A percentile compares a stretch with the other conserved stretches of the same genome.
phyloP scores from a whole-genome alignment of 2,329 filamentous ascomycete genomes.

The Aureobasidium mangrovei region DNA sequence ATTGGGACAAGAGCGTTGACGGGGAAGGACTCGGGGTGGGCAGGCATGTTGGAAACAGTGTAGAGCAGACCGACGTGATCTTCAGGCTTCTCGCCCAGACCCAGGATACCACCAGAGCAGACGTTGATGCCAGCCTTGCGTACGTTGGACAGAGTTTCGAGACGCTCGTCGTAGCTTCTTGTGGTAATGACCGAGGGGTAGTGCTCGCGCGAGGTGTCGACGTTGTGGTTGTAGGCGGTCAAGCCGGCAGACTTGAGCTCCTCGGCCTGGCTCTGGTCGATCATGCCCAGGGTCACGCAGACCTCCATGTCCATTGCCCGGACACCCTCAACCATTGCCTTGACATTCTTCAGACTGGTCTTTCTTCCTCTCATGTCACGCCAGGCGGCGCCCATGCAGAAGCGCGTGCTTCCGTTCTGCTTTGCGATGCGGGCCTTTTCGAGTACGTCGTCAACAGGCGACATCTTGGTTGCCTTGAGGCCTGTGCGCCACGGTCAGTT shows the following conservation, averaged over 20 bases:
- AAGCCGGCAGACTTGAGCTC: constrained; percentile 76
- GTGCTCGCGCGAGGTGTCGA: constrained; percentile 83
- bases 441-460: constrained; percentile 71
- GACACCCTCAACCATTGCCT: constrained; percentile 76
- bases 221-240: constrained; percentile 90
- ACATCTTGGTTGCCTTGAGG: constrained; percentile 70
- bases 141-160: constrained; percentile 70
- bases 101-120: constrained; percentile 82
- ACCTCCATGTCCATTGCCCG: constrained; percentile 77
- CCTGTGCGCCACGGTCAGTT: constrained; percentile 26
- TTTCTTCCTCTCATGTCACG: constrained; percentile 88
- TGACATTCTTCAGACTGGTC: constrained; percentile 72
- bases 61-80: constrained; percentile 78
- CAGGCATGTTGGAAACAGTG: constrained; percentile 70
- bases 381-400: constrained; percentile 95
- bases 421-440: constrained; percentile 68
- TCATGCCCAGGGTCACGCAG: constrained; percentile 92
- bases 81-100: constrained; percentile 66
- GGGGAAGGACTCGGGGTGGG: constrained; percentile 82
- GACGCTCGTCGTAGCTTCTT: constrained; percentile 75
- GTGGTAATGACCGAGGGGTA: constrained; percentile 83
- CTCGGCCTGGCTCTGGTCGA: constrained; percentile 57
- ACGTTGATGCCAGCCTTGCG: constrained; percentile 82
- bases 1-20: constrained; percentile 89
- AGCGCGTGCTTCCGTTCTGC: constrained; percentile 76